Evolutionary conservation across 352 stramenopile species (phyloP), one percentile per base, ranked within the genome.

Genomic region (Thalassiosira allenii): DNA sequence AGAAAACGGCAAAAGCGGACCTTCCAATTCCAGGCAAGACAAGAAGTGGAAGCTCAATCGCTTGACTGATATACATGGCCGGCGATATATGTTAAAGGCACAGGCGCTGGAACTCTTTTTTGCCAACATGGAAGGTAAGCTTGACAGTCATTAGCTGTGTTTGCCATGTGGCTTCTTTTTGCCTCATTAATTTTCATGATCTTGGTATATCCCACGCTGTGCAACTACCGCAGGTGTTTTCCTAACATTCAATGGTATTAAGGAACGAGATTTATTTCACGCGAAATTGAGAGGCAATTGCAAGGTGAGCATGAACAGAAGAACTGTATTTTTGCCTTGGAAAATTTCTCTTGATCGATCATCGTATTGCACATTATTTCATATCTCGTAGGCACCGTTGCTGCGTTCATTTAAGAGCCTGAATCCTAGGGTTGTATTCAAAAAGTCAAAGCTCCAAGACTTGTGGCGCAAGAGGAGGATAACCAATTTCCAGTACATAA

Each of bases 401-500:
- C 67, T 94, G 17, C 87, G 88, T 22, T 91, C 87, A 29, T 81
- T 86, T 20, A 93, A 92, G 40, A 91, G 78, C 57, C 64, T 94
- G 4, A 93, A 94, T 72, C 92, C 91, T 22, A 49, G 81, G 9
- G 64, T 75, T 47, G 79, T 95, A 4, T 94, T 94, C 57, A 91
- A 93, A 32, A 91, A 86, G 51, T 89, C 81, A 8, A 87, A 86
- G 56, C 76, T 92, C 20, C 94, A 88, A 8, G 85, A 96, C 40
- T 74, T 93, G 47, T 97, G 95, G 94, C 69, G 65, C 0, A 86
- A 90, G 70, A 75, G 93, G 51, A 91, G 94, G 71, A 95, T 97
- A 34, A 93, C 81, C 56, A 97, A 96, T 66, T 99, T 98, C 61
- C 95, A 98, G 57, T 98, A 99, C 68, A 87, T 98, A 22, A 98